Base-by-base conservation (phyloP, 345 rosid species). In the Eucalyptus globulus region DNA sequence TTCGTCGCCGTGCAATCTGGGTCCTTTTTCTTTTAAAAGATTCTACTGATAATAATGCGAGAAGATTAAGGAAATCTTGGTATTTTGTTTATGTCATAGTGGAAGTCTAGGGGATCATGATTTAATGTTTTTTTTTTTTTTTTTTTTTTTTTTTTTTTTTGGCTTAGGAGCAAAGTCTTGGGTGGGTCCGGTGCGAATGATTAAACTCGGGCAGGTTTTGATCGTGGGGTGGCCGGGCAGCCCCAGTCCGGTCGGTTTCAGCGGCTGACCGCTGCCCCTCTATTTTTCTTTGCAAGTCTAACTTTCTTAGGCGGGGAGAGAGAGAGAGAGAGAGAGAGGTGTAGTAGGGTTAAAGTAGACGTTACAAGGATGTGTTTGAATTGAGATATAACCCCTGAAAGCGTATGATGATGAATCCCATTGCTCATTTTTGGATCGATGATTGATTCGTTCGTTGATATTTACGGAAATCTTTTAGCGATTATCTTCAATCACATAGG, bases 111-210 rank as follows among this genome's bases (percentile, higher is more conserved):
- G 89, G 93, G 80, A 86, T 93, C 88, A 95, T 95, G 95, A 96
- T 95, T 87, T 87, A 40, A 16, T 34, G 17, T 87, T 56, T 56
- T 15, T 26, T 29, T 47, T 27, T 2, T n/a, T 34, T 50, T 86
- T 93, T 90, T 93, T n/a, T 87, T 56, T 56, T 15, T 26, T 29
- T 47, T 27, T 2, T n/a, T 34, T 50, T 86, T 93, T 90, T 93
- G 93, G 94, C 96, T 94, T 96, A 53, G 88, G 93, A 92, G 90
- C 91, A 92, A 95, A 95, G 98, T 92, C 95, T 93, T 26, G 53
- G 89, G 90, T 94, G 98, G 94, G 40, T 91, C 92, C 58, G 91
- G 31, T 45, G 86, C 83, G 86, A 91, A 95, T 94, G 94, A 95
- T 96, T 91, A 91, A 88, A 88, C 51, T 80, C 90, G 95, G 94